Evolutionary conservation across 2,329 filamentous ascomycete species (phyloP).

Genomic region (Ophiocordyceps camponoti-saundersi): DNA sequence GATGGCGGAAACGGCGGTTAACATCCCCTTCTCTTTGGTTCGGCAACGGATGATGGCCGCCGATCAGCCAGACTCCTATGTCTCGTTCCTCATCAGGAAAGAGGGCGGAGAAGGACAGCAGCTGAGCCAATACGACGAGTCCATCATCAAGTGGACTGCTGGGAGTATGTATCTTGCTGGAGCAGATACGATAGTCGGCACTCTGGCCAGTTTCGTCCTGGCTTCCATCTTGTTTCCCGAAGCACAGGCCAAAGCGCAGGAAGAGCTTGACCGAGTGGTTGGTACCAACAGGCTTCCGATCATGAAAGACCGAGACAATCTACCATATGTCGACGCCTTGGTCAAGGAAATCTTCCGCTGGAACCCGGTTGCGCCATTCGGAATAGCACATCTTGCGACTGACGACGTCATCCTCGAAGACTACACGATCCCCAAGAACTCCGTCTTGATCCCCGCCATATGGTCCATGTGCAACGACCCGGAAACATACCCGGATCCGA

Average conservation of each 20-base stretch:
- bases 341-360: slow-evolving; percentile 15
- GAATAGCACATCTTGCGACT: slow-evolving; percentile 19
- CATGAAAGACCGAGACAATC: slow-evolving; percentile 20
- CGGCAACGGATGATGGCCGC: background rate
- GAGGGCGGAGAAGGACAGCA: background rate
- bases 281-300: slow-evolving; percentile 23
- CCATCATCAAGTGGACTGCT: slow-evolving; percentile 2
- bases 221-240: slow-evolving; percentile 27
- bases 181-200: background rate
- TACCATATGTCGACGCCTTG: slow-evolving; percentile 23
- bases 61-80: background rate
- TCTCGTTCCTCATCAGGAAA: background rate
- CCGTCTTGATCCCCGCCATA: slow-evolving; percentile 8
- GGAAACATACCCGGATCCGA: slow-evolving; percentile 37
- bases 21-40: background rate
- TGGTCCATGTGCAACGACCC: slow-evolving; percentile 42
- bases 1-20: background rate
- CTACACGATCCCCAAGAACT: slow-evolving; percentile 11
- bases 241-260: slow-evolving; percentile 22
- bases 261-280: slow-evolving; percentile 24
- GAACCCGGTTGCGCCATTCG: slow-evolving; percentile 15
- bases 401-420: slow-evolving; percentile 9
- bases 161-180: slow-evolving; percentile 4
- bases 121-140: background rate
- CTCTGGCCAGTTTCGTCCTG: slow-evolving; percentile 16